These are phyloP conservation scores for Rosa lucieae DNA, from an alignment of 306 rosid species.

Conservation along the genomic window DNA sequence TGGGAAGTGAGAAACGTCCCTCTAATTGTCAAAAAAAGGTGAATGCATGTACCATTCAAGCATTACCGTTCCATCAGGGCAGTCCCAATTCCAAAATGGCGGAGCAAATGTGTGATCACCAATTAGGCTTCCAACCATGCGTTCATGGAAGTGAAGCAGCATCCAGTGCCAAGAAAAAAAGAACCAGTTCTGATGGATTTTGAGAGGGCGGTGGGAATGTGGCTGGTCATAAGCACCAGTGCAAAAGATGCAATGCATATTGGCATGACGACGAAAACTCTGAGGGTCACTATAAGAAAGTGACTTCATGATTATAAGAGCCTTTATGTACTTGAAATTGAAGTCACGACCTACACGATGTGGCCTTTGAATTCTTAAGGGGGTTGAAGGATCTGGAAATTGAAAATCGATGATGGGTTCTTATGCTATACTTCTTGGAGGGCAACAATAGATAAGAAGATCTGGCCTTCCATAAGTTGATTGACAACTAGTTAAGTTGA, in stretches of 20 bases:
- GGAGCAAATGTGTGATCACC: conserved; percentile 26
- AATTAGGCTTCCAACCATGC: conserved; percentile 22
- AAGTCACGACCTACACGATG: conserved; percentile 4
- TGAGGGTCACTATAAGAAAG: conserved; percentile 24
- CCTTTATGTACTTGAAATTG: conserved; percentile 17
- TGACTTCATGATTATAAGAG: conserved; percentile 19
- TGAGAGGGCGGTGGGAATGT: not conserved
- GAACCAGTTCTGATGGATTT: conserved; percentile 20
- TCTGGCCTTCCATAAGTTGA: conserved; percentile 19
- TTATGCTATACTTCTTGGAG: not conserved
- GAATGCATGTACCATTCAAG: conserved; percentile 5
- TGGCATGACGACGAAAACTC: conserved; percentile 24
- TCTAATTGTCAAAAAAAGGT: not conserved
- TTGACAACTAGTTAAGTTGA: conserved; percentile 25
- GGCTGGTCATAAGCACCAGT: conserved; percentile 23
- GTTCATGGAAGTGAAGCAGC: conserved; percentile 25
- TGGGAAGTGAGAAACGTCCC: conserved; percentile 20
- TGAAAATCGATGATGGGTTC: conserved; percentile 3
- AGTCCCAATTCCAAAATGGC: conserved; percentile 35
- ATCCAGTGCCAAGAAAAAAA: conserved; percentile 30
- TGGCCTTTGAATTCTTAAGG: conserved; percentile 8
- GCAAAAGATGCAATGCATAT: conserved; percentile 26
- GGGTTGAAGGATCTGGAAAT: conserved; percentile 1
- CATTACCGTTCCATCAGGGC: conserved; percentile 19
- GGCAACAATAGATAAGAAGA: conserved; percentile 27